Conservation (phyloP, 805 yeast genomes). For the Metschnikowia vanudenii region DNA sequence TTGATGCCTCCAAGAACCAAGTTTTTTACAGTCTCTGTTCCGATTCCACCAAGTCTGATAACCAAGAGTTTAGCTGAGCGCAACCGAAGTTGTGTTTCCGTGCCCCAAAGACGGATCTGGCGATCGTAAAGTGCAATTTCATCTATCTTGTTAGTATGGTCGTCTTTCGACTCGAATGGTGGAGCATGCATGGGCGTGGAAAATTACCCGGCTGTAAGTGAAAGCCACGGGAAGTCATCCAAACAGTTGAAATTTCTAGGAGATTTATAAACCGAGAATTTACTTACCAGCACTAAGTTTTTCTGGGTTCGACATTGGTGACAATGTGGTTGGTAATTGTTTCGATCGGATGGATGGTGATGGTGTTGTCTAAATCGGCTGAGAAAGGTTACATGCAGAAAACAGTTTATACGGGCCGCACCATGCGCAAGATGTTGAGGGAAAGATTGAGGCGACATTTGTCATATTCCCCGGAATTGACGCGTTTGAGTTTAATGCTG, state of each 20-base stretch:
- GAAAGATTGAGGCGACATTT: neutral
- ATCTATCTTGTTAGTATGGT: slow-evolving; percentile 37
- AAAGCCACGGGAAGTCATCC: too few species aligned
- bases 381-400: neutral
- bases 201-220: neutral
- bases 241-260: too few species aligned
- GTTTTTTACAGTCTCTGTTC: slow-evolving; percentile 81
- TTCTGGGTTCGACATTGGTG: slow-evolving; percentile 9
- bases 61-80: slow-evolving; percentile 69
- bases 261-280: too few species aligned
- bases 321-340: neutral
- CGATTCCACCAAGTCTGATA: slow-evolving; percentile 72
- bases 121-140: slow-evolving; percentile 92
- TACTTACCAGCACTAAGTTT: slow-evolving; percentile 24
- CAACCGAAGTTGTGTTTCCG: slow-evolving; percentile 81
- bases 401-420: neutral
- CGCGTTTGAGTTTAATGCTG: too few species aligned
- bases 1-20: slow-evolving; percentile 88
- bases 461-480: neutral
- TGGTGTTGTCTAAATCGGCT: neutral
- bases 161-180: neutral
- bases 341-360: neutral
- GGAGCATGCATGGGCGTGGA: neutral
- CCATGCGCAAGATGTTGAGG: neutral
- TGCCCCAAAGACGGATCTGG: slow-evolving; percentile 94